A percentile compares a stretch with the other conserved stretches of the same genome.
Evolutionary conservation across 106 monocot species (phyloP).

Genomic region (Posidonia australis): DNA sequence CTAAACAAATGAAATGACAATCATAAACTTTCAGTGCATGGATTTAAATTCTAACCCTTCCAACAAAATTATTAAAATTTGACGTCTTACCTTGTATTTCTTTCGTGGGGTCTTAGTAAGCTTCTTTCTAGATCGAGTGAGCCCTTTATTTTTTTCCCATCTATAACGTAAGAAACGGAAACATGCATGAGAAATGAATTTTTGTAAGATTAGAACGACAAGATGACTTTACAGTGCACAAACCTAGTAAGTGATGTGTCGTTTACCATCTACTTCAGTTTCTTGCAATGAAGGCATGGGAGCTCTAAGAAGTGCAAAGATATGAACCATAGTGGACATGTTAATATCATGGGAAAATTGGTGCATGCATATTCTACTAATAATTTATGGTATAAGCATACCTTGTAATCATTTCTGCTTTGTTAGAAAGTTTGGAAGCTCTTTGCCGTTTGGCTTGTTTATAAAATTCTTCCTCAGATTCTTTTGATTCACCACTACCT

Average conservation of each 20-base stretch:
- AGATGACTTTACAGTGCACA: neutral
- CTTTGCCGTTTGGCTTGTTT: slow-evolving; percentile 52
- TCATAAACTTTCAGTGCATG: no score
- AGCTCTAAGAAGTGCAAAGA: slow-evolving; percentile 24
- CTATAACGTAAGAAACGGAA: slow-evolving; percentile 18
- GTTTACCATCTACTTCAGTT: slow-evolving; percentile 50
- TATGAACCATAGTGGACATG: neutral
- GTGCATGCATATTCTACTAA: neutral
- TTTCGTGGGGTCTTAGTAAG: no score
- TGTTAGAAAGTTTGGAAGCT: slow-evolving; percentile 38
- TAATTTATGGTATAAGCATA: slow-evolving; percentile 4
- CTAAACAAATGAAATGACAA: no score
- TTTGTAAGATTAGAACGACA: neutral
- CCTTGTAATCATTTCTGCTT: slow-evolving; percentile 46
- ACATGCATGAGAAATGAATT: neutral
- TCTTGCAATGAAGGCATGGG: slow-evolving; percentile 15
- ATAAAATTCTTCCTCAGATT: slow-evolving; percentile 80
- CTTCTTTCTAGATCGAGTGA: no score
- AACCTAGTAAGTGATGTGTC: slow-evolving; percentile 74
- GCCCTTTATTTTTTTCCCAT: no score
- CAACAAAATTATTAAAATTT: no score
- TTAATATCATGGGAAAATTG: neutral
- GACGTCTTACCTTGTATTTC: no score
- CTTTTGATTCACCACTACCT: slow-evolving; percentile 12
- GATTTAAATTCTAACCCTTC: no score